Percentiles rank a stretch among this genome's conserved stretches.
Evolutionary conservation across 148 eudicot species (phyloP).

Genomic region (Diospyros kaki): DNA sequence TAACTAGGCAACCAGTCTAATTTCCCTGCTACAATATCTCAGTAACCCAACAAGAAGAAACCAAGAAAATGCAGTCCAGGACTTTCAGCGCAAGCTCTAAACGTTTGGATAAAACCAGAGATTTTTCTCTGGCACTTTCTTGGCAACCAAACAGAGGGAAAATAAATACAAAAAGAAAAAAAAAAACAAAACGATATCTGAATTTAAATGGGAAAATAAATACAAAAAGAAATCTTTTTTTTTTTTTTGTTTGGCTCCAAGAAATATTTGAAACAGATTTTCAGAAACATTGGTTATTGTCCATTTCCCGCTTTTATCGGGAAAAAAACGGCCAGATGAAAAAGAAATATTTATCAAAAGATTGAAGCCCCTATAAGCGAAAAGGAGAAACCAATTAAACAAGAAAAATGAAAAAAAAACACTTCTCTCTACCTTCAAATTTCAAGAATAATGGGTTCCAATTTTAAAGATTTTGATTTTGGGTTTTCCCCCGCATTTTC

Average conservation of each 20-base stretch:
- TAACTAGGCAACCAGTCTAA: too few relatives aligned
- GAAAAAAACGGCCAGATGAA: neutral
- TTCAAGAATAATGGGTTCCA: too few relatives aligned
- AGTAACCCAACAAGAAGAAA: slow-evolving; percentile 1
- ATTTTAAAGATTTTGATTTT: too few relatives aligned
- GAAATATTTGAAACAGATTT: too few relatives aligned
- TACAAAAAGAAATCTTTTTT: neutral
- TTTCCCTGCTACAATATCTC: neutral
- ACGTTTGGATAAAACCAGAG: neutral
- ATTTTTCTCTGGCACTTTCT: neutral
- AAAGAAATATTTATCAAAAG: neutral
- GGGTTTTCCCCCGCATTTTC: too few relatives aligned
- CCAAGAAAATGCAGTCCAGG: neutral
- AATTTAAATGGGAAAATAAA: neutral
- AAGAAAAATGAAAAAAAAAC: neutral
- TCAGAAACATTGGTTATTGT: too few relatives aligned
- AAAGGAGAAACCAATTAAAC: neutral
- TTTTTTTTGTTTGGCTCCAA: too few relatives aligned
- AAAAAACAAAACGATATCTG: neutral
- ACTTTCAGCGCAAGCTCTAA: neutral
- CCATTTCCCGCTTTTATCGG: too few relatives aligned
- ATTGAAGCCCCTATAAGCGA: too few relatives aligned
- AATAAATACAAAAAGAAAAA: neutral
- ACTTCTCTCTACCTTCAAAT: slow-evolving; percentile 33
- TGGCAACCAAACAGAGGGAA: neutral